Evolutionary conservation across 75 land plant genomes (phyloP).

Genomic region (Isoetes taiwanensis): DNA sequence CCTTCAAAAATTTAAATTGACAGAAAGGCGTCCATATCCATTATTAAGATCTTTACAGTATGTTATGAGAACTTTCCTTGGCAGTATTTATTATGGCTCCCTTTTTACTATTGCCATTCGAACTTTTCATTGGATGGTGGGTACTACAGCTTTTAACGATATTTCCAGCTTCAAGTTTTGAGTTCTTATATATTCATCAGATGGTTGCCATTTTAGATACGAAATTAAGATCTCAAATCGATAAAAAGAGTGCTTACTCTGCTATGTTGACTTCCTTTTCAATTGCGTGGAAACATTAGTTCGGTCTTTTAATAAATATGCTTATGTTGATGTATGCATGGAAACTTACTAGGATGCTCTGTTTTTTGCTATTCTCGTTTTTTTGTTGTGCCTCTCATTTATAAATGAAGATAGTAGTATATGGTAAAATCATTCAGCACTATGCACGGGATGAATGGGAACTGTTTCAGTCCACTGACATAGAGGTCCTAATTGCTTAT

Average conservation of each 20-base stretch:
- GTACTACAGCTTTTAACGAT: not conserved
- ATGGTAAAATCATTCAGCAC: not conserved
- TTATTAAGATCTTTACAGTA: not conserved
- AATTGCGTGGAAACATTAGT: slow-evolving; percentile 4
- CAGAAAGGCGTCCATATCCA: slow-evolving; percentile 28
- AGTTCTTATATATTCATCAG: not conserved
- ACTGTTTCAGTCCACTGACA: slow-evolving; percentile 1
- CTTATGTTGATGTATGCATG: not conserved
- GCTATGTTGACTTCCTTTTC: slow-evolving; percentile 4
- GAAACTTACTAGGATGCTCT: not conserved
- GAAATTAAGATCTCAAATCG: not conserved
- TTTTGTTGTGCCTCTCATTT: not conserved
- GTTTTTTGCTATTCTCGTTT: too few relatives aligned
- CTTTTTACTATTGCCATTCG: not conserved
- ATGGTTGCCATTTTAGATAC: not conserved
- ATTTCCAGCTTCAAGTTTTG: not conserved
- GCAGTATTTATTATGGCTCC: slow-evolving; percentile 4
- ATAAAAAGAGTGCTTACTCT: not conserved
- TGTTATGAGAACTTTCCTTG: not conserved
- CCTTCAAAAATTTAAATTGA: slow-evolving; percentile 25
- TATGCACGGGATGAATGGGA: slow-evolving; percentile 1
- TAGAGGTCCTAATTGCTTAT: slow-evolving; percentile 5
- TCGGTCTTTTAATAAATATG: slow-evolving; percentile 4
- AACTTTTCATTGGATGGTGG: not conserved
- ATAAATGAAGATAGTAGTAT: not conserved